These are phyloP conservation scores for Primulina tabacum DNA, from an alignment of 257 asterid species.

Conservation along the genomic window DNA sequence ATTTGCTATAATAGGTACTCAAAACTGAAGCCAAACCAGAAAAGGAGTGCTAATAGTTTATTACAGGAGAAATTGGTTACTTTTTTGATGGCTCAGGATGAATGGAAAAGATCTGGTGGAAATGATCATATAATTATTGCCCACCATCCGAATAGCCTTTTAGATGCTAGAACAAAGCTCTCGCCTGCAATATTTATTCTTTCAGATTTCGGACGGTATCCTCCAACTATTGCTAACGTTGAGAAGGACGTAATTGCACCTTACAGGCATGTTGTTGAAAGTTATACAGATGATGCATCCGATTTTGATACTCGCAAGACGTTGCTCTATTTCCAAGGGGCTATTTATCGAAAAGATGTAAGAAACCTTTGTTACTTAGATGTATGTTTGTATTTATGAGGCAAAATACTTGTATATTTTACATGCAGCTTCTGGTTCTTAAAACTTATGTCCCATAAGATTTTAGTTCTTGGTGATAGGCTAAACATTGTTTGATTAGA, in stretches of 20 bases:
- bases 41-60: slow-evolving; percentile 42
- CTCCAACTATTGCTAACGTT: slow-evolving; percentile 80
- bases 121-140: slow-evolving; percentile 80
- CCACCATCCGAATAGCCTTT: slow-evolving; percentile 91
- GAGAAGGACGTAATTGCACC: slow-evolving; percentile 92
- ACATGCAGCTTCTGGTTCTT: neutral
- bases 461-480: slow-evolving; percentile 13
- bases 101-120: slow-evolving; percentile 83
- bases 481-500: neutral
- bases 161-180: slow-evolving; percentile 75
- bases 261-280: slow-evolving; percentile 65
- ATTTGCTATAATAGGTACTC: slow-evolving; percentile 70
- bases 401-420: neutral
- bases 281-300: slow-evolving; percentile 53
- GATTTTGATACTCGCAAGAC: slow-evolving; percentile 65
- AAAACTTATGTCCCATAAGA: neutral
- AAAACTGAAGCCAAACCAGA: slow-evolving; percentile 46
- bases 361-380: slow-evolving; percentile 29
- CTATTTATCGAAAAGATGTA: slow-evolving; percentile 92
- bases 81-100: slow-evolving; percentile 53
- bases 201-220: slow-evolving; percentile 91
- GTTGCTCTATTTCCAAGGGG: slow-evolving; percentile 90
- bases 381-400: neutral
- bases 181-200: slow-evolving; percentile 83
- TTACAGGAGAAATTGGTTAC: slow-evolving; percentile 74